Percentiles rank a stretch among this genome's conserved stretches.
Conservation (phyloP, 2,329 filamentous ascomycete species). For the Mycosphaerella sp. region DNA sequence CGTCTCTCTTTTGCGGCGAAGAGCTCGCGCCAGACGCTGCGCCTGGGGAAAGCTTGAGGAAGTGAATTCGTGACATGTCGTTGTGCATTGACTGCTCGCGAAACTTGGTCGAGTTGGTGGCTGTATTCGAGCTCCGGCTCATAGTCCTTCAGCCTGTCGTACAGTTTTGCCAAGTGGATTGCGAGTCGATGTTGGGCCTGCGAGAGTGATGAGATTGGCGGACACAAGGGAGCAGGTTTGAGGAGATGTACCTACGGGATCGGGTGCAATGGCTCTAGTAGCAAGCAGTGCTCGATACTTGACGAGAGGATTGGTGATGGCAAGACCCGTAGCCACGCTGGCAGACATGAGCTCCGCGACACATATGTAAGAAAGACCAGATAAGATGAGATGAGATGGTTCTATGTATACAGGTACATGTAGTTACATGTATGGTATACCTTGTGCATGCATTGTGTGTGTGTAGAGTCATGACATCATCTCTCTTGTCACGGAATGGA, state of each 20-base stretch:
- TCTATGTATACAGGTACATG: too few species aligned
- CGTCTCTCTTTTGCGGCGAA: slow-evolving; percentile 50
- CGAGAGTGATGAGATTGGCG: slow-evolving; percentile 5
- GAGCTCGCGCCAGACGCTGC: slow-evolving; percentile 45
- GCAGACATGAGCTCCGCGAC: slow-evolving; percentile 20
- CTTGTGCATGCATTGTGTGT: too few species aligned
- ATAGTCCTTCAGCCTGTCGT: slow-evolving; percentile 70
- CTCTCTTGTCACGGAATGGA: too few species aligned
- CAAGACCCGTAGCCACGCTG: slow-evolving; percentile 34
- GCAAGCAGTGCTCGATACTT: slow-evolving; percentile 68
- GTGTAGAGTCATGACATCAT: too few species aligned
- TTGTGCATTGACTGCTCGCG: slow-evolving; percentile 36
- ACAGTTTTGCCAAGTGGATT: slow-evolving; percentile 70
- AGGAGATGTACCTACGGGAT: too few species aligned
- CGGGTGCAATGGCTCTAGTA: slow-evolving; percentile 60
- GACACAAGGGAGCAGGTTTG: slow-evolving; percentile 2
- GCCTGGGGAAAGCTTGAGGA: slow-evolving; percentile 13
- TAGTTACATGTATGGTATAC: too few species aligned
- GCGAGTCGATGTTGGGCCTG: slow-evolving; percentile 42
- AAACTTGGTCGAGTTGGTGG: slow-evolving; percentile 57
- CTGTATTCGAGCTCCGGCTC: slow-evolving; percentile 65
- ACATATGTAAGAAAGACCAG: slow-evolving; percentile 1
- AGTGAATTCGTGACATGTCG: slow-evolving; percentile 21
- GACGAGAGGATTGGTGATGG: slow-evolving; percentile 63
- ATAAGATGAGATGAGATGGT: too few species aligned